Base-by-base conservation (phyloP, 129 eudicot species). In the Scalesia atractyloides region DNA sequence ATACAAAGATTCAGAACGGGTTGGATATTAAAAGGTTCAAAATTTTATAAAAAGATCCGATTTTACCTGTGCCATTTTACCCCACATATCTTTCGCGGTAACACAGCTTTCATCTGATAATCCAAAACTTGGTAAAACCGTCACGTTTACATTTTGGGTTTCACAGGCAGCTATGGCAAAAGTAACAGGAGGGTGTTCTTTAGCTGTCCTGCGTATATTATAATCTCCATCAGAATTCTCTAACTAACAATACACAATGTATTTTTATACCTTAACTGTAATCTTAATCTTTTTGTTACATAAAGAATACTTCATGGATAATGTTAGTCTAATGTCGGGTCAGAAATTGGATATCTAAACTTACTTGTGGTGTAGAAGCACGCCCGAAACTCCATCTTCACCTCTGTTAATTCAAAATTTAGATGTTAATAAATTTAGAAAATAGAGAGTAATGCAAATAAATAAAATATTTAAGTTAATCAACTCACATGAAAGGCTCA, bases 361-460 rank as follows among this genome's bases (percentile, higher is more conserved):
- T 92, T 89, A 80, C 97, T 83, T 92, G 94, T 92, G 96, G 84
- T 92, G 97, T 63, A 92, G 94, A 64, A 92, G 97, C 41, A 92
- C 96, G 43, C 97, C 97, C 34, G 97, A 81, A 64, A 92, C 97
- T 79, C 97, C 96, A 75, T 89, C 98, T 84, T 87, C 96, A n/a
- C 88, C 95, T 22, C 98, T 92, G 56, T 34, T 69, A 74, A 72
- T 69, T 48, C 0, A 73, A 69, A 16, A 59, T 64, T 15, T 44
- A 51, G 9, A 61, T 39, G 20, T 19, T 7, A 14, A 41, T 17
- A 73, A 49, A 7, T 6, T 0, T 19, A 64, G 6, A 6, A 19
- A 68, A 18, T 47, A 53, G 46, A 33, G 18, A 24, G 30, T 24
- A 24, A 1, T 24, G 30, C 30, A 24, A 24, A 1, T 33, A 4